These are phyloP conservation scores for Termitomyces eurrhizus DNA, from an alignment of 768 basidiomycete species.

Conservation along the genomic window DNA sequence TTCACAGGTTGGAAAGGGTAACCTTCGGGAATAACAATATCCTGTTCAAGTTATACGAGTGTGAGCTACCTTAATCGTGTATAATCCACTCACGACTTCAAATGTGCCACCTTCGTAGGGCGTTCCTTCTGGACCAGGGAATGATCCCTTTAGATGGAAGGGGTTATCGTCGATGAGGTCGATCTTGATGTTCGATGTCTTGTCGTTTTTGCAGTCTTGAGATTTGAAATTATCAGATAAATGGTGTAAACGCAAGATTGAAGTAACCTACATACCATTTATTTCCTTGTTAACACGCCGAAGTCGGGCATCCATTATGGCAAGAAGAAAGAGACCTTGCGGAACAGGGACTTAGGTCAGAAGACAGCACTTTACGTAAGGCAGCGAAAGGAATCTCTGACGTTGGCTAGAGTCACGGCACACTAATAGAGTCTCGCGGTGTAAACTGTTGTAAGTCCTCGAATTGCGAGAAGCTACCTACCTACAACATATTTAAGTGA, in stretches of 20 bases:
- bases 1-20: constrained; percentile 94
- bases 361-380: constrained; percentile 4
- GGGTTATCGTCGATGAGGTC: constrained; percentile 87
- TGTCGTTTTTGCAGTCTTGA: constrained; percentile 93
- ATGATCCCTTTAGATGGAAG: constrained; percentile 88
- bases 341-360: constrained; percentile 4
- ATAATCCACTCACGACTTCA: constrained; percentile 68
- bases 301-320: constrained; percentile 78
- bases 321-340: constrained; percentile 1
- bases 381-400: no score
- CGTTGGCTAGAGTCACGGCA: no score
- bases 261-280: constrained; percentile 45
- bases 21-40: constrained; percentile 89
- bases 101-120: constrained; percentile 92
- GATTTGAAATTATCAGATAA: background rate
- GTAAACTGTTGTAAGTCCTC: no score
- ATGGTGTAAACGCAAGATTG: constrained; percentile 1
- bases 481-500: no score
- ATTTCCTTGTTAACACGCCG: constrained; percentile 95
- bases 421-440: no score
- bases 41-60: constrained; percentile 38
- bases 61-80: background rate
- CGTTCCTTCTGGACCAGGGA: constrained; percentile 88
- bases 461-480: no score
- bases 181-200: constrained; percentile 80